Base-by-base conservation (phyloP, 2,329 filamentous ascomycete species). In the Penicillium sp. region DNA sequence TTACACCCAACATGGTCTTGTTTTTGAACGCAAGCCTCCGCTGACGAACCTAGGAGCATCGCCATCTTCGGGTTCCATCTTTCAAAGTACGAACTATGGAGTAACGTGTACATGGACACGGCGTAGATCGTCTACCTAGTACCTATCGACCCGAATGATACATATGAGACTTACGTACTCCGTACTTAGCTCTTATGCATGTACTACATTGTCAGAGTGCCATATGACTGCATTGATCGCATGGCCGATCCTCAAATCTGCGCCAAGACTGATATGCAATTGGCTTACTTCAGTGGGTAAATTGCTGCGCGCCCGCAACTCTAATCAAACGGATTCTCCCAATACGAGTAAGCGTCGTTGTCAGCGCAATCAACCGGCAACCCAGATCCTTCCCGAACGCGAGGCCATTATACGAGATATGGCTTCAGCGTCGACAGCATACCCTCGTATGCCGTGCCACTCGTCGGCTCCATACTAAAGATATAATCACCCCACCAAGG, bases 401-500 rank as follows among this genome's bases (percentile, higher is more conserved):
- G 21, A 1, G 36, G 10, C 1, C 2, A 21, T 31, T 21, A 59
- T 22, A 14, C 24, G 43, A 68, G 48, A 24, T 67, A 71, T 18
- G 63, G 50, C 56, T 67, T 22, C 39, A 71, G 38, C 8, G 64
- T 62, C 49, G 61, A 48, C 57, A 71, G n/a, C 57, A 69, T 65
- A 22, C 66, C 62, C 47, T 61, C 62, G 68, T 77, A 82, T 5
- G 76, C 79, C 14, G 63, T 57, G 0, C 80, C 80, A 56, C 52
- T 70, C 6, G 74, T 67, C 1, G 82, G 81, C 72, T 84, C 82
- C 63, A 83, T 75, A 43, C 64, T 73, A 49, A 71, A 81, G 43
- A 80, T 78, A 53, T 81, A 81, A 52, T 72, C 64, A 0, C 64
- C 76, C 80, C 78, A 75, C 72, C 71, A 84, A 2, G 81, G 81